These are phyloP conservation scores for Vitellaria paradoxa DNA, from an alignment of 179 eudicot genomes.

Conservation along the genomic window DNA sequence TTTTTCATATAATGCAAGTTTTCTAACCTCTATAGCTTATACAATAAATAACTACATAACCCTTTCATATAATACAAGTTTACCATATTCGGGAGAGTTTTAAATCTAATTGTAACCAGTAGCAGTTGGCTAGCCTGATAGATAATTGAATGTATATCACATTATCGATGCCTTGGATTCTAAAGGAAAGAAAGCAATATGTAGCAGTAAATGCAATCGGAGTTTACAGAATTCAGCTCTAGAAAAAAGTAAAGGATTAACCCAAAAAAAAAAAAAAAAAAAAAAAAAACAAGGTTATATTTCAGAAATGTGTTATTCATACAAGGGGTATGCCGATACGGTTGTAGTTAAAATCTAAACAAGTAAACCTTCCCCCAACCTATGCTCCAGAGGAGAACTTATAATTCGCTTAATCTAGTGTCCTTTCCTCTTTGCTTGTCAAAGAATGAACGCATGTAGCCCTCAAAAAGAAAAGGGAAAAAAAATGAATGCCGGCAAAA, in stretches of 20 bases:
- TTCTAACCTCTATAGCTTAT: not conserved
- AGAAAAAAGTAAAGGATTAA: not conserved
- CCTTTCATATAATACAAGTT: not conserved
- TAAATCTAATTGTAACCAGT: not conserved
- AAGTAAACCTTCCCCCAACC: not conserved
- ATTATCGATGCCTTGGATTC: not conserved
- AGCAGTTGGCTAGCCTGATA: not conserved
- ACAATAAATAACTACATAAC: not conserved
- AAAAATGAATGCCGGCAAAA: not conserved
- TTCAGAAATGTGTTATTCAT: not conserved
- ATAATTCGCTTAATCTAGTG: not conserved
- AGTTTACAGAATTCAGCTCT: no score
- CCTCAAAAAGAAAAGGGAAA: no score
- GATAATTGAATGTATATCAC: not conserved
- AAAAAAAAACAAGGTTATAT: not conserved
- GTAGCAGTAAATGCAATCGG: no score
- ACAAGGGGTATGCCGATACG: not conserved
- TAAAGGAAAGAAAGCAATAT: no score
- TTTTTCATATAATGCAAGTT: no score
- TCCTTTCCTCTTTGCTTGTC: constrained; percentile 1
- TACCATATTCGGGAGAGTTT: not conserved
- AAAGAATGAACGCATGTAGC: not conserved
- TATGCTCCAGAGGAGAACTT: not conserved
- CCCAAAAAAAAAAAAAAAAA: no score
- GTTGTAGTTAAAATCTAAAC: not conserved